phyloP scores from a whole-genome alignment of 495 filamentous ascomycete genomes.

The Staphylotrichum longicolle region DNA sequence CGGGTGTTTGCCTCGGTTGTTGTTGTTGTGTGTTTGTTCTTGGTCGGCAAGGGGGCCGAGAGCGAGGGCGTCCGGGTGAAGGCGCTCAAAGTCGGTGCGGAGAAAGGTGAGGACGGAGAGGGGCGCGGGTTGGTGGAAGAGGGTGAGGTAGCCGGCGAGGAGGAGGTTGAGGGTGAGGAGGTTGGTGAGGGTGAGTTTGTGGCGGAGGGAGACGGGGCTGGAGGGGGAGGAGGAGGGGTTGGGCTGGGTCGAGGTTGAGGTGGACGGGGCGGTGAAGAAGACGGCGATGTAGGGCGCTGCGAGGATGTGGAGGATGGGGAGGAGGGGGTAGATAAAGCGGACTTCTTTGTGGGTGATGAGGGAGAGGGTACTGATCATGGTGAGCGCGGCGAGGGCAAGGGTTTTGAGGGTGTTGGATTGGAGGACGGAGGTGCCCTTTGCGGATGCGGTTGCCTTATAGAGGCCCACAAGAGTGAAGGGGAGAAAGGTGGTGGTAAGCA shows the following conservation, averaged over 20 bases:
- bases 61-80: constrained; percentile 41
- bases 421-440: constrained; percentile 33
- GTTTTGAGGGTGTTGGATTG: constrained; percentile 51
- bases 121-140: constrained; percentile 76
- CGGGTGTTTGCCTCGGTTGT: constrained; percentile 21
- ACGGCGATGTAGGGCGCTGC: constrained; percentile 62
- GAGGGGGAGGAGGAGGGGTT: constrained; percentile 19
- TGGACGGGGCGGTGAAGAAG: constrained; percentile 56
- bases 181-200: constrained; percentile 54
- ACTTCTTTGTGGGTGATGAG: constrained; percentile 94
- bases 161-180: constrained; percentile 64
- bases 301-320: constrained; percentile 81
- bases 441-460: constrained; percentile 45
- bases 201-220: constrained; percentile 37
- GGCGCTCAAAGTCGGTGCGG: constrained; percentile 62
- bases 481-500: constrained; percentile 79
- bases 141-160: constrained; percentile 70
- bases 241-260: constrained; percentile 19
- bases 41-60: constrained; percentile 7
- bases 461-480: constrained; percentile 71
- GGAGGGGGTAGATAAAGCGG: constrained; percentile 91
- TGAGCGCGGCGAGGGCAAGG: constrained; percentile 58
- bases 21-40: not conserved
- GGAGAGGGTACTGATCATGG: constrained; percentile 64
- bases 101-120: constrained; percentile 71